Evolutionary conservation across 1,284 basidiomycete genomes (phyloP), one percentile per base, ranked within the genome.

Genomic region (Somion occarium): DNA sequence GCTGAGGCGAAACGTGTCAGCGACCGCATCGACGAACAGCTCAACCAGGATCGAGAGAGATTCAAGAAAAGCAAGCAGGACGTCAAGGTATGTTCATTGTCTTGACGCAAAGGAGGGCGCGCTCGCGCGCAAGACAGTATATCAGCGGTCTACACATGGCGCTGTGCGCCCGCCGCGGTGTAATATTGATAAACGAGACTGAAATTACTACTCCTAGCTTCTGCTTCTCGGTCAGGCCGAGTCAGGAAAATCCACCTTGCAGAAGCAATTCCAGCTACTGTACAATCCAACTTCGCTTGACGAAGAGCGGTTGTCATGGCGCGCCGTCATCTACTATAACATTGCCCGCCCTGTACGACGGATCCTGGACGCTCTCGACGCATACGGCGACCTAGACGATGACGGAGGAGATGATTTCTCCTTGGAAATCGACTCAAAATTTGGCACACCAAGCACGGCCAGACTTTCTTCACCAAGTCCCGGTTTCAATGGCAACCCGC

Each of bases 201-300:
- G 30, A n/a, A n/a, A 49, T 37, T 11, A 48, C 26, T 41, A 27
- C 51, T 30, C 44, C 47, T 54, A 91, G 87, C 71, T 91, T 39
- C 71, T 91, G 18, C 76, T 91, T 48, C 79, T 91, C 43, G 88
- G 88, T 38, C 88, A 91, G 61, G 88, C 88, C 43, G 88, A 91
- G 71, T 88, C 85, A 24, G 88, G 88, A 58, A 91, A 90, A 65
- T 88, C 84, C 18, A 90, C 87, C 1, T 74, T 91, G 26, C 86
- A 88, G 65, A 90, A 91, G 64, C 88, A 91, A 64, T 91, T 91
- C 61, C 89, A 91, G 67, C 79, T 91, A 55, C 85, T 91, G 78
- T 90, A 91, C 69, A 85, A 80, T 56, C 89, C 89, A 1, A 75
- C 75, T 49, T 81, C 83, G 12, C 73, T 91, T 48, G 87, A 91